Evolutionary conservation across 495 filamentous ascomycete genomes (phyloP).

Genomic region (Evansstolkia leycettana): DNA sequence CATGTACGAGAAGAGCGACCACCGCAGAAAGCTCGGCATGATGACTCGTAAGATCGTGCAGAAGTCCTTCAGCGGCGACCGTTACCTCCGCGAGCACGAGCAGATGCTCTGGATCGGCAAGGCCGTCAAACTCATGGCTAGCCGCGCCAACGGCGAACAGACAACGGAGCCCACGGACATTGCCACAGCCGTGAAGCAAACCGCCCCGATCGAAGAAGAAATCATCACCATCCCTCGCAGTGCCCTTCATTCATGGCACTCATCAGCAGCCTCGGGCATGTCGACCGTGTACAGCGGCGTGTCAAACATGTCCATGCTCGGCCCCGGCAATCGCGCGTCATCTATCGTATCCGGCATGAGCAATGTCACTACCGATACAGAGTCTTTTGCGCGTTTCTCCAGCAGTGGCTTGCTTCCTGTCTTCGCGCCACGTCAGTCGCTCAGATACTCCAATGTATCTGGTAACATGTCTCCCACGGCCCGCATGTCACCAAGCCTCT

Average conservation of each 20-base stretch:
- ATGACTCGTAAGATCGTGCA: conserved; percentile 46
- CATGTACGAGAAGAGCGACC: conserved; percentile 50
- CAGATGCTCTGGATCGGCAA: conserved; percentile 60
- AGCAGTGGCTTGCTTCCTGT: conserved; percentile 20
- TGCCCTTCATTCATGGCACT: conserved; percentile 27
- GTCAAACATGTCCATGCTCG: conserved; percentile 14
- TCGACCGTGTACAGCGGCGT: conserved; percentile 22
- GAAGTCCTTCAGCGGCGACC: conserved; percentile 46
- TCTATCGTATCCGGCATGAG: conserved; percentile 22
- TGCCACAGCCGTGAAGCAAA: conserved; percentile 15
- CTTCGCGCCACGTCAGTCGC: conserved; percentile 23
- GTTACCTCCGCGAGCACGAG: conserved; percentile 56
- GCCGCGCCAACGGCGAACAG: conserved; percentile 8
- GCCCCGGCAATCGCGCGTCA: conserved; percentile 9
- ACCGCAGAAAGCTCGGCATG: conserved; percentile 49
- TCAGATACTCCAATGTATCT: conserved; percentile 6
- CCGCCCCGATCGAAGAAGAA: conserved; percentile 24
- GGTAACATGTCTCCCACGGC: conserved; percentile 7
- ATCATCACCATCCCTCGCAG: conserved; percentile 28
- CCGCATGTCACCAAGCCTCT: conserved; percentile 6
- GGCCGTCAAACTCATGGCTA: conserved; percentile 27
- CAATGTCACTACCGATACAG: conserved; percentile 21
- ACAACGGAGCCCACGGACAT: conserved; percentile 16
- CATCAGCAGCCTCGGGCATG: conserved; percentile 24
- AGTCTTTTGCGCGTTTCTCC: conserved; percentile 16